Conservation (phyloP, 2,329 filamentous ascomycete species). For the Venturia nashicola region DNA sequence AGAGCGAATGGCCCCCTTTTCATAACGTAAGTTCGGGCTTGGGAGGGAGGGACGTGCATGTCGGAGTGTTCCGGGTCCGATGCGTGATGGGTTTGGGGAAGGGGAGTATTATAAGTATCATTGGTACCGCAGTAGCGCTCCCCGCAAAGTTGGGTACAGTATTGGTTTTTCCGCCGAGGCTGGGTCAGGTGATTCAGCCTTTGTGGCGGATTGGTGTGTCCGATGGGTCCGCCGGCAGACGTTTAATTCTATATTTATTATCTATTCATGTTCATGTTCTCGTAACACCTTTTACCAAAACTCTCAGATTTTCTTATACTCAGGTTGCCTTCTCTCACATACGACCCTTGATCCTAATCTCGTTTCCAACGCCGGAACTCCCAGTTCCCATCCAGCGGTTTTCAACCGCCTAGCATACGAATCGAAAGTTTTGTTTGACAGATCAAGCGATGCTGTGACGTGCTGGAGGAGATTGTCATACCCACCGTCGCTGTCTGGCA, state of each 20-base stretch:
- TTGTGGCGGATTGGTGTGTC: no score
- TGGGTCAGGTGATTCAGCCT: background rate
- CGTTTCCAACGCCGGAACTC: background rate
- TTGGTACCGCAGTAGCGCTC: background rate
- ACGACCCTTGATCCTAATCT: background rate
- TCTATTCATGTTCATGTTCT: no score
- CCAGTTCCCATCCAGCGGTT: background rate
- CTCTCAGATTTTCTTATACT: background rate
- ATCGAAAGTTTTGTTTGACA: background rate
- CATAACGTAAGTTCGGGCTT: constrained; percentile 1
- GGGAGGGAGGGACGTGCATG: background rate
- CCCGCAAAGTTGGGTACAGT: background rate
- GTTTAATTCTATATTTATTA: no score
- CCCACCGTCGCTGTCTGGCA: background rate
- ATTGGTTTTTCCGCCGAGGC: background rate
- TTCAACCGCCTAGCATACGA: background rate
- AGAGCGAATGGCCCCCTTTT: background rate
- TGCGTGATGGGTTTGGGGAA: background rate
- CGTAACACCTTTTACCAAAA: no score
- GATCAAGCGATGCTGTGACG: background rate
- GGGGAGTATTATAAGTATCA: no score
- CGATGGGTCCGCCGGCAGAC: no score
- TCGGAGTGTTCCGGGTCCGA: background rate
- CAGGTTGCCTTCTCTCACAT: background rate
- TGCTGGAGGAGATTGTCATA: background rate